Base-by-base conservation (phyloP, 306 rosid species). In the Prunus fruticosa region DNA sequence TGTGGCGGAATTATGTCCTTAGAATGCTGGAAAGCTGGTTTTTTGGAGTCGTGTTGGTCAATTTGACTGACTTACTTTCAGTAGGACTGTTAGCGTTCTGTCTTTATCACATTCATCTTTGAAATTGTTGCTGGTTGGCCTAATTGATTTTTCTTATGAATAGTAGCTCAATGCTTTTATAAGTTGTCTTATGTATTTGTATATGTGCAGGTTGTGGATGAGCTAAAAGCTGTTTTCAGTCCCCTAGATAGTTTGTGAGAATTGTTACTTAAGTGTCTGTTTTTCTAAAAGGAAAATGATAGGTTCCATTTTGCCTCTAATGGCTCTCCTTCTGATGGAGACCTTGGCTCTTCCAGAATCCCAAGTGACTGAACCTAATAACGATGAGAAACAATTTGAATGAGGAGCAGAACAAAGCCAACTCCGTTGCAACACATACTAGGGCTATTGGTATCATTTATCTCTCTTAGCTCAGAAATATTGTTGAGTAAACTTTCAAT, bases 391-490 rank as follows among this genome's bases (percentile, higher is more conserved):
- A 0, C 63, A 67, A 22, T 78, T 78, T 72, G 28, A 76, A 76
- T 1, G 91, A 84, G 74, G 91, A 86, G 67, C 80, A 84, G 71
- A 79, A 68, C 64, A 83, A 75, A n/a, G 47, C 80, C 28, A 80
- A 81, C 83, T 75, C 91, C 3, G 82, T 95, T 80, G 97, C 97
- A 1, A 88, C 91, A 10, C 98, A 95, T 67, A 90, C 98, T 22
- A 95, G 89, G 83, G 89, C 96, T 22, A 92, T 95, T 80, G 98
- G 98, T 64, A 95, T 95, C 32, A 95, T 95, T 49, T 96, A 95
- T 28, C 98, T n/a, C n/a, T n/a, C n/a, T n/a, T n/a, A n/a, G n/a
- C n/a, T 95, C 47, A 80, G 97, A 81, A 89, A 87, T 76, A 95
- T 95, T 65, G 98, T 95, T 11, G 98, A 95, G 77, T n/a, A n/a